Percentiles rank a stretch among this genome's conserved stretches.
phyloP scores from a whole-genome alignment of 2,329 filamentous ascomycete species.

The Camptophora hylomeconis region DNA sequence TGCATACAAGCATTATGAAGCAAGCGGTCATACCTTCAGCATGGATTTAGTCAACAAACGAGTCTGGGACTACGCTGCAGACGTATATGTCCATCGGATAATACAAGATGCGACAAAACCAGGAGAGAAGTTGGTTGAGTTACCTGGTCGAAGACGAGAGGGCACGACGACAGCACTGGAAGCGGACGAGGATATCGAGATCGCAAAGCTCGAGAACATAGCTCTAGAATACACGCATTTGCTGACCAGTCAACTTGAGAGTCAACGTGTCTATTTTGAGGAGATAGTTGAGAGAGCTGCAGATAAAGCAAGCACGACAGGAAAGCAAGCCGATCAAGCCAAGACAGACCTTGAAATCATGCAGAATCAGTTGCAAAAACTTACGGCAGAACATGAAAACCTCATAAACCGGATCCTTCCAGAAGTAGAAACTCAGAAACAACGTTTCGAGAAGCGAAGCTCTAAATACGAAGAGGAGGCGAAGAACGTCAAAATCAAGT shows the following conservation, averaged over 20 bases:
- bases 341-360: conserved; percentile 56
- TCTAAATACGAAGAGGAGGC: conserved; percentile 64
- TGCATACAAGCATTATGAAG: conserved; percentile 85
- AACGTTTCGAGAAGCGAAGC: conserved; percentile 54
- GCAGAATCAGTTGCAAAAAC: conserved; percentile 52
- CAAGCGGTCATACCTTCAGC: conserved; percentile 78
- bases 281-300: conserved; percentile 79
- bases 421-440: conserved; percentile 58
- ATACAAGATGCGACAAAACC: conserved; percentile 51
- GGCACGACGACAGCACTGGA: conserved; percentile 12
- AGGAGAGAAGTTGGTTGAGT: conserved; percentile 80
- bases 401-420: conserved; percentile 42
- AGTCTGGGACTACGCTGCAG: conserved; percentile 94
- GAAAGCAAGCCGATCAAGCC: conserved; percentile 50
- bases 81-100: conserved; percentile 89
- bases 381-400: conserved; percentile 42
- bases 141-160: conserved; percentile 47
- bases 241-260: conserved; percentile 82
- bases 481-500: conserved; percentile 58
- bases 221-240: conserved; percentile 91
- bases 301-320: conserved; percentile 72
- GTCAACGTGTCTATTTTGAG: conserved; percentile 86
- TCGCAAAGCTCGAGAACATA: conserved; percentile 60
- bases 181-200: conserved; percentile 15
- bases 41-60: conserved; percentile 89